Evolutionary conservation across 331 rosid genomes (phyloP), one percentile per base, ranked within the genome.

Genomic region (Quercus phellos): DNA sequence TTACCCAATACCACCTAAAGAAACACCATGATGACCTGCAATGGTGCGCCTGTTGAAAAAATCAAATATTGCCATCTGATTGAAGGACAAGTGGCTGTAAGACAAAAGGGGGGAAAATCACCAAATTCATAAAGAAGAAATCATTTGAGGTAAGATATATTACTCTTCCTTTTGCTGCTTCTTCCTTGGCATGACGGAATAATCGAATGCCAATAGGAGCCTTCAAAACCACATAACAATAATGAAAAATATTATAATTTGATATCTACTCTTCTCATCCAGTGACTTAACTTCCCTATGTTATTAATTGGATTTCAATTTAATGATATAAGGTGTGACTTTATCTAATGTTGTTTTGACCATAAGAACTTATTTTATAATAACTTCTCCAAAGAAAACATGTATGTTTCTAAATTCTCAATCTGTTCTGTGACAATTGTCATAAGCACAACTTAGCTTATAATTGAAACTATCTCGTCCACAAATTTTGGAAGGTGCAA

Each of bases 1-100:
- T 16, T 77, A 84, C 87, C 87, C 87, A 58, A 84, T 80, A 21
- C 87, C 87, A 60, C 87, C 87, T 73, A 84, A 74, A 51, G 87
- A 74, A 77, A 84, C 51, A 56, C 84, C 84, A 5, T 84, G 87
- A 35, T 76, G 69, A 8, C 55, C 56, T 18, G 82, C 51, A 42
- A 80, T 13, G n/a, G 50, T 27, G 7, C 22, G 69, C 75, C 2
- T 74, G 11, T 19, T 32, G 78, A 51, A 80, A 29, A 80, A 10
- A 34, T 84, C 84, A 5, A 17, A 72, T 22, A 80, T 6, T 51
- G 82, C 69, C 46, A 38, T 8, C 87, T 84, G 71, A 66, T 18
- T 17, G 51, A 66, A 66, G 71, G 27, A 66, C 3, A 32, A 32
- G 70, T 17, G 14, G 50, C 1, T 66, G 50, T 66, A 18, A 32